phyloP scores from a whole-genome alignment of 345 rosid species.

The Leavenworthia alabamica region DNA sequence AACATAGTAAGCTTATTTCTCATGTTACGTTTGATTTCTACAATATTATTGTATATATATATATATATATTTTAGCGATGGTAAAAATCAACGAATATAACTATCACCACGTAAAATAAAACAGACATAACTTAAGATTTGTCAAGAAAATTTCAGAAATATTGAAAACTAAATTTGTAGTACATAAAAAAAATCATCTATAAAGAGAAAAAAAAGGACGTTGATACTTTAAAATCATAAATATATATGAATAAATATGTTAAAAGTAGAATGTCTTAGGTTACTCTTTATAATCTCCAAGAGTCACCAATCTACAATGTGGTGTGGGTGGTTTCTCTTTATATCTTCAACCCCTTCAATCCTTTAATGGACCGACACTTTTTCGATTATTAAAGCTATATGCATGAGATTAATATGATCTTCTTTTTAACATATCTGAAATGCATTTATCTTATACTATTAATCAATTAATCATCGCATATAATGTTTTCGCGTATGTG shows the following conservation, averaged over 20 bases:
- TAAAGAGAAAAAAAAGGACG: constrained; percentile 15
- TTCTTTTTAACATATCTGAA: constrained; percentile 23
- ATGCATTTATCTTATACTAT: neutral
- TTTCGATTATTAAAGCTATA: constrained; percentile 26
- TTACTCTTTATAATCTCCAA: constrained; percentile 32
- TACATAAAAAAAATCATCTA: neutral
- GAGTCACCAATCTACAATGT: constrained; percentile 29
- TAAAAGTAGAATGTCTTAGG: constrained; percentile 27
- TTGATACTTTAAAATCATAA: constrained; percentile 23
- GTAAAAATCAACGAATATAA: neutral
- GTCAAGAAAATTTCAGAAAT: neutral
- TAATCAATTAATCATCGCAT: constrained; percentile 8
- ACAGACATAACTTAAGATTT: neutral
- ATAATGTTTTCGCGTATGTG: neutral
- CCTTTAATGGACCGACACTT: constrained; percentile 32
- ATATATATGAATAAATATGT: constrained; percentile 1
- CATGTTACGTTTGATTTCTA: neutral
- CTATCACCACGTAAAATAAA: neutral
- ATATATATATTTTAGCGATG: too few relatives aligned
- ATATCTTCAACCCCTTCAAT: constrained; percentile 24
- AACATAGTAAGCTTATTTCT: neutral
- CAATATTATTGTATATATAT: neutral
- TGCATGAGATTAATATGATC: constrained; percentile 30
- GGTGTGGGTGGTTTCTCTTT: constrained; percentile 32
- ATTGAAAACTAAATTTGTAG: constrained; percentile 1